Conservation (phyloP, 2,329 filamentous ascomycete species). For the Neocucurbitaria cava region DNA sequence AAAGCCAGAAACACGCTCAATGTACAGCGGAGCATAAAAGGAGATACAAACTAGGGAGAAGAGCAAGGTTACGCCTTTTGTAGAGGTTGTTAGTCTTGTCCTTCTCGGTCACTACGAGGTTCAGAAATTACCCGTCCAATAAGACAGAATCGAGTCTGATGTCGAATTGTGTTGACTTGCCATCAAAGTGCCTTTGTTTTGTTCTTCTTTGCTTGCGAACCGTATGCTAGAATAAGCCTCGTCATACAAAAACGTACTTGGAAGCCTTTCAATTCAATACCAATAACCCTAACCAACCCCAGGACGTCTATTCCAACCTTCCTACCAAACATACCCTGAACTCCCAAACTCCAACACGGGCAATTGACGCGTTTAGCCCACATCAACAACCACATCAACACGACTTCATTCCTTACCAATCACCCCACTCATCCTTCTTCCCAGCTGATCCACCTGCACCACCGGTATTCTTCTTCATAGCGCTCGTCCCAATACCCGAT, state of each 20-base stretch:
- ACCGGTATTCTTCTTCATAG: slow-evolving; percentile 61
- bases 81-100: not conserved
- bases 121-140: no score
- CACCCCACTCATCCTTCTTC: slow-evolving; percentile 66
- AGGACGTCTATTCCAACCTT: not conserved
- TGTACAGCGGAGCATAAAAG: not conserved
- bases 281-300: not conserved
- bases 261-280: not conserved
- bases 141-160: no score
- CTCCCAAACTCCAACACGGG: not conserved
- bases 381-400: not conserved
- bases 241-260: no score
- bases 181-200: no score
- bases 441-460: slow-evolving; percentile 33
- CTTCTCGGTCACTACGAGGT: no score
- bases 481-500: slow-evolving; percentile 67
- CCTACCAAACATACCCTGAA: not conserved
- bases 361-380: not conserved
- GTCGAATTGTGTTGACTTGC: no score
- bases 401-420: slow-evolving; percentile 57
- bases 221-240: no score
- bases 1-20: not conserved
- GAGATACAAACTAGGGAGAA: not conserved
- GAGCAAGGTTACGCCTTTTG: not conserved
- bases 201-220: no score